phyloP scores from a whole-genome alignment of 108 stramenopile genomes.

The Parmales sp. region DNA sequence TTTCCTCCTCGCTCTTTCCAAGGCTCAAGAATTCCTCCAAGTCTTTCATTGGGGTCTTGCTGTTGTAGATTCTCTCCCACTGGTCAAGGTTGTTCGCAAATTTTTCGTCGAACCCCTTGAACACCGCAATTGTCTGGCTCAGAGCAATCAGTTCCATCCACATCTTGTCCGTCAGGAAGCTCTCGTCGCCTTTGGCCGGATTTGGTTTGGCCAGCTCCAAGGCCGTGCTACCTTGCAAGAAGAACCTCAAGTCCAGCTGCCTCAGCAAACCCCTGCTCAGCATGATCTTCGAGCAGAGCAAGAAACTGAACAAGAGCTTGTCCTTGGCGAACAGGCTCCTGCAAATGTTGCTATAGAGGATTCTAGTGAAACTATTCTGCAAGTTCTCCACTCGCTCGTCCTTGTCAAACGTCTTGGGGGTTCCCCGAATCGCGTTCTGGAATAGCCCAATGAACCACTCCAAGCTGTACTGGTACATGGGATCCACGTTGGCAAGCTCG shows the following conservation, averaged over 20 bases:
- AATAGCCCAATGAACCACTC: conserved; percentile 40
- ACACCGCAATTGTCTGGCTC: conserved; percentile 11
- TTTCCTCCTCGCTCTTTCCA: background rate
- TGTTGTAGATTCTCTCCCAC: conserved; percentile 34
- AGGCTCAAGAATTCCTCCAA: conserved; percentile 13
- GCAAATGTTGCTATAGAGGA: conserved; percentile 42
- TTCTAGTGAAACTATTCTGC: conserved; percentile 29
- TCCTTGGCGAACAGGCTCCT: conserved; percentile 47
- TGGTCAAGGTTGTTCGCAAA: conserved; percentile 17
- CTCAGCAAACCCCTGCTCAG: conserved; percentile 18
- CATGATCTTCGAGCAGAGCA: conserved; percentile 47
- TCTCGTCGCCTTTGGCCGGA: conserved; percentile 23
- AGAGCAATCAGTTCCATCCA: conserved; percentile 38
- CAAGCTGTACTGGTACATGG: conserved; percentile 56
- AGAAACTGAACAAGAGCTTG: conserved; percentile 37
- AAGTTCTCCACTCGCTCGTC: conserved; percentile 27
- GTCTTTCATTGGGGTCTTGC: conserved; percentile 4
- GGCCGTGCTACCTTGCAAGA: conserved; percentile 34
- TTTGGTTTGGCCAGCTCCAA: conserved; percentile 21
- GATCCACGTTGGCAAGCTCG: conserved; percentile 44
- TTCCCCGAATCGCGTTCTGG: conserved; percentile 28
- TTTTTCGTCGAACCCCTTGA: conserved; percentile 22
- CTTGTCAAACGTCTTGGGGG: conserved; percentile 18
- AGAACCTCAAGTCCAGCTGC: conserved; percentile 29
- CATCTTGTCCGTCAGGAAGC: conserved; percentile 17